Evolutionary conservation across 2,329 filamentous ascomycete genomes (phyloP).

Genomic region (Coniella lustricola): DNA sequence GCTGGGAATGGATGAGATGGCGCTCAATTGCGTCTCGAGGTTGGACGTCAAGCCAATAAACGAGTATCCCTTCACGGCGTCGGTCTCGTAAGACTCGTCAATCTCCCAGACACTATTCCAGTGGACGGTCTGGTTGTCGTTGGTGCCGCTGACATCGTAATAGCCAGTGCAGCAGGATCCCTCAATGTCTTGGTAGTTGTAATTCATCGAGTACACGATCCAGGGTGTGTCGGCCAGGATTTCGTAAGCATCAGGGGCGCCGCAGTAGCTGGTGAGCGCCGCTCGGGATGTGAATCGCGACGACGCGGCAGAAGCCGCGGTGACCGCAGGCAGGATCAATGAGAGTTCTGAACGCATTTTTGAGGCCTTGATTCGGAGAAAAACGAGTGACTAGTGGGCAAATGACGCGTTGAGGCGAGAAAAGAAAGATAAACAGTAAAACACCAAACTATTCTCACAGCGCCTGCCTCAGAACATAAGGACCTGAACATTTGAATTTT

Average conservation of each 20-base stretch:
- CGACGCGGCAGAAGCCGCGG: slow-evolving; percentile 1
- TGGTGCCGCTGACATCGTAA: slow-evolving; percentile 26
- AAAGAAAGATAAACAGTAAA: not conserved
- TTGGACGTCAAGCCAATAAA: slow-evolving; percentile 37
- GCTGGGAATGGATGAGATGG: slow-evolving; percentile 32
- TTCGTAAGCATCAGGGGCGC: slow-evolving; percentile 21
- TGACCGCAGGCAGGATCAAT: slow-evolving; percentile 1
- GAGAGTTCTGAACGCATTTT: slow-evolving; percentile 9
- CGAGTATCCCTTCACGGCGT: slow-evolving; percentile 36
- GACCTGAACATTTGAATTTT: too few relatives aligned
- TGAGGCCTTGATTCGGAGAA: not conserved
- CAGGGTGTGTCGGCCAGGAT: slow-evolving; percentile 32
- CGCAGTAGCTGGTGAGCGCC: slow-evolving; percentile 16
- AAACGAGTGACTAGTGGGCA: not conserved
- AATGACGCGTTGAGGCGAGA: not conserved
- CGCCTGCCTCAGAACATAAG: too few relatives aligned
- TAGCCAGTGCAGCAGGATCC: slow-evolving; percentile 35
- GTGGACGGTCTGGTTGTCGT: slow-evolving; percentile 24
- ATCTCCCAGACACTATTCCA: slow-evolving; percentile 34
- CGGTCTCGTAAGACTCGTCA: slow-evolving; percentile 25
- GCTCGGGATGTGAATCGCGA: not conserved
- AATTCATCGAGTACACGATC: slow-evolving; percentile 40
- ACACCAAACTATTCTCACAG: too few relatives aligned
- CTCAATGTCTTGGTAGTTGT: slow-evolving; percentile 31
- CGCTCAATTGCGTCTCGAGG: slow-evolving; percentile 31